These are phyloP conservation scores for Ehretia macrophylla DNA, from an alignment of 257 asterid genomes.

Conservation along the genomic window DNA sequence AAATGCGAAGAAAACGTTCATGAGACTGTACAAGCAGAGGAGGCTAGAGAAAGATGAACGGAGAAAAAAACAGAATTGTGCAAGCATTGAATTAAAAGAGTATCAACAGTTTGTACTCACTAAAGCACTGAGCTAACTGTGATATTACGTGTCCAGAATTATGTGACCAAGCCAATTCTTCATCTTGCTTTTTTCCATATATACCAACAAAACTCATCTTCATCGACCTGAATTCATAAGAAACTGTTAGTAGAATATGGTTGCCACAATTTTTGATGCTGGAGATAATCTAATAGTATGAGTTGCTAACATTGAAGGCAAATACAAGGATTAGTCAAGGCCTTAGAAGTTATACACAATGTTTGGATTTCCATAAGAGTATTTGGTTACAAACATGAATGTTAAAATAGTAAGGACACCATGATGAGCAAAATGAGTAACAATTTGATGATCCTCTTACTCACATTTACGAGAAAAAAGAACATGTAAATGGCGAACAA, in stretches of 20 bases:
- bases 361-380: too few species aligned
- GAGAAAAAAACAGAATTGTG: neutral
- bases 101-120: conserved; percentile 53
- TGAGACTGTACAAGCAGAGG: too few species aligned
- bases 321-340: neutral
- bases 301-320: conserved; percentile 7
- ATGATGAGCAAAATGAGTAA: too few species aligned
- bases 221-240: conserved; percentile 63
- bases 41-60: neutral
- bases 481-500: too few species aligned
- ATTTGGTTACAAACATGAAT: too few species aligned
- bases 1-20: too few species aligned
- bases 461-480: too few species aligned
- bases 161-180: conserved; percentile 46
- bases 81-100: conserved; percentile 13
- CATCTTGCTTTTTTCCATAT: conserved; percentile 49
- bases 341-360: too few species aligned
- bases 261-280: too few species aligned
- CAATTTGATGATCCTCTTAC: too few species aligned
- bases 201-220: conserved; percentile 64
- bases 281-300: too few species aligned
- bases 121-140: conserved; percentile 74
- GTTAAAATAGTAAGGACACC: too few species aligned
- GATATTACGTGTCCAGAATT: conserved; percentile 70
- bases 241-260: conserved; percentile 24